Evolutionary conservation across 768 basidiomycete species (phyloP).

Genomic region (Podaxis sp.): DNA sequence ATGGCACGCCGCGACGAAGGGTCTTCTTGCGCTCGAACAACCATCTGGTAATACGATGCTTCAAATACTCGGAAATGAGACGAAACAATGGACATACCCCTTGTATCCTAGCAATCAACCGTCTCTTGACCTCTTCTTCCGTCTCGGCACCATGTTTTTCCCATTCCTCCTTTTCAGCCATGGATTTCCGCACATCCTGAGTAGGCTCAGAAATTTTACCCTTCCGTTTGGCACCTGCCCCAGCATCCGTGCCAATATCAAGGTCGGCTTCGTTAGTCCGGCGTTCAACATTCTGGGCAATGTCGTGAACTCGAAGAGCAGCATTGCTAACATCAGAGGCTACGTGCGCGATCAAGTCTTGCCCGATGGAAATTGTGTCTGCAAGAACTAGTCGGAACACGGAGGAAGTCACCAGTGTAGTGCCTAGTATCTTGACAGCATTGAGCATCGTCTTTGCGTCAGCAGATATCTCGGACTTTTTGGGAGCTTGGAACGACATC

Average conservation of each 20-base stretch:
- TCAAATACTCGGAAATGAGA: neutral
- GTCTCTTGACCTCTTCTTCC: conserved; percentile 18
- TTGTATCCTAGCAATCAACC: conserved; percentile 24
- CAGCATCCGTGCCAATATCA: conserved; percentile 14
- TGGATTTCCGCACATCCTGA: neutral
- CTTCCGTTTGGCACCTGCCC: neutral
- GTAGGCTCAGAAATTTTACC: neutral
- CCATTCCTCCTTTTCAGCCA: conserved; percentile 16
- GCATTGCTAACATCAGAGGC: conserved; percentile 27
- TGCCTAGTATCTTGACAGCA: conserved; percentile 24
- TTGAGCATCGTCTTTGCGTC: conserved; percentile 24
- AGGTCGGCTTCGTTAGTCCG: conserved; percentile 15
- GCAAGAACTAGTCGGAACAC: conserved; percentile 30
- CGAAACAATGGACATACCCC: conserved; percentile 19
- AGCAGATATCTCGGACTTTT: conserved; percentile 20
- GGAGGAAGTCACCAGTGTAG: conserved; percentile 27
- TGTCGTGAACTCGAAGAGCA: conserved; percentile 26
- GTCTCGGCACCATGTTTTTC: conserved; percentile 17
- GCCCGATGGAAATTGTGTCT: conserved; percentile 27
- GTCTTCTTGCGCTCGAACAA: conserved; percentile 27
- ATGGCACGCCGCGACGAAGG: conserved; percentile 27
- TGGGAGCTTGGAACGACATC: conserved; percentile 16
- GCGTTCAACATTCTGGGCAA: conserved; percentile 28
- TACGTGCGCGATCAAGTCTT: conserved; percentile 26
- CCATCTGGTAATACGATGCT: conserved; percentile 16